A percentile compares a stretch with the other conserved stretches of the same genome.
phyloP scores from a whole-genome alignment of 2,329 filamentous ascomycete species.

The Cercospora sp. region DNA sequence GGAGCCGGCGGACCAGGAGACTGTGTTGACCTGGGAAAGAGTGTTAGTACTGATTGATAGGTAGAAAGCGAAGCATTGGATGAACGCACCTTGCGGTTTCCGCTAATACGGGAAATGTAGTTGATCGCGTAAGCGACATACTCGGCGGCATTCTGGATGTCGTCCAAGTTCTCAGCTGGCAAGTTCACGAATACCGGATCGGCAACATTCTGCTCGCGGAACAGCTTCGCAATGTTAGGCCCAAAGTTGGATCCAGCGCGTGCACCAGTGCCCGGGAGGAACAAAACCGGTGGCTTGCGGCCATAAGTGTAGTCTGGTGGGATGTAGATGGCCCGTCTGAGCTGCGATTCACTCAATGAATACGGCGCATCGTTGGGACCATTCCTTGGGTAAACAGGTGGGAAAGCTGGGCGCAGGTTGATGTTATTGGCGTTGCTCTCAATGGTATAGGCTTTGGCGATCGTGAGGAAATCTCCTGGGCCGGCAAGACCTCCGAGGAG shows the following conservation, averaged over 20 bases:
- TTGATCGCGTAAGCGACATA: conserved; percentile 60
- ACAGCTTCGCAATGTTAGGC: conserved; percentile 52
- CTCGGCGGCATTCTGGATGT: conserved; percentile 55
- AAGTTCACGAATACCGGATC: conserved; percentile 59
- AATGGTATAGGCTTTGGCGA: conserved; percentile 23
- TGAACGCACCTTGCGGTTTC: conserved; percentile 34
- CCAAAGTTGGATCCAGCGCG: conserved; percentile 49
- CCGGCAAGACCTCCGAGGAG: conserved; percentile 27
- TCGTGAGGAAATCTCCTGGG: conserved; percentile 22
- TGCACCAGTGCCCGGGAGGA: conserved; percentile 56
- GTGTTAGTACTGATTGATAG: background rate
- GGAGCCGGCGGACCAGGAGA: conserved; percentile 58
- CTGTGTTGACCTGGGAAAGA: conserved; percentile 40
- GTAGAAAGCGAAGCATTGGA: no score
- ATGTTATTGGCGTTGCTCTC: conserved; percentile 32
- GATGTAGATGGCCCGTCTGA: conserved; percentile 56
- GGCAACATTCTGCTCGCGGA: conserved; percentile 44
- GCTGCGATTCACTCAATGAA: conserved; percentile 46
- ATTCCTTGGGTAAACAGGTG: conserved; percentile 42
- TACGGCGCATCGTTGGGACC: conserved; percentile 50
- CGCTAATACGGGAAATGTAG: conserved; percentile 50
- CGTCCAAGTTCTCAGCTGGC: conserved; percentile 48
- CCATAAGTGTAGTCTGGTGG: conserved; percentile 52
- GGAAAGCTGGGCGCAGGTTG: conserved; percentile 28
- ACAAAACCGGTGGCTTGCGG: conserved; percentile 47